Percentiles rank a stretch among this genome's conserved stretches.
Conservation (phyloP, 2,329 filamentous ascomycete genomes). For the Cordyceps tenuipes region DNA sequence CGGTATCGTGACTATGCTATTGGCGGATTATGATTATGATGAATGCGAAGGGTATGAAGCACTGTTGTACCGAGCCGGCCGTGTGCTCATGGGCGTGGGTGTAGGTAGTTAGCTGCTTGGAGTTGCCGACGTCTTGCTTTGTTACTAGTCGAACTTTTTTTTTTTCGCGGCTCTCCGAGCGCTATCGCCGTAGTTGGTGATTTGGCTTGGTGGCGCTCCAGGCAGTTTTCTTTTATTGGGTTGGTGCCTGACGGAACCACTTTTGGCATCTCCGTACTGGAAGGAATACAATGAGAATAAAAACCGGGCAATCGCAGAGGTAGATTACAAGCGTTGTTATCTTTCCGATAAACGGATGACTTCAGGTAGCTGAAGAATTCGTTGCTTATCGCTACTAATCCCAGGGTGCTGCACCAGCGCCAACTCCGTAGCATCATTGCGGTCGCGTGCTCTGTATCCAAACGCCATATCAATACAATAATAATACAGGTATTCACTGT, state of each 20-base stretch:
- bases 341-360: background rate
- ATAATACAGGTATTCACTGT: background rate
- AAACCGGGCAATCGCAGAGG: background rate
- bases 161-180: slow-evolving; percentile 12
- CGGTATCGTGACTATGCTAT: background rate
- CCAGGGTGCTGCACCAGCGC: background rate
- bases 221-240: slow-evolving; percentile 8
- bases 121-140: background rate
- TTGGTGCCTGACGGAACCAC: slow-evolving; percentile 11
- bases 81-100: background rate
- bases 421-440: background rate
- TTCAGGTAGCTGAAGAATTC: background rate
- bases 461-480: background rate
- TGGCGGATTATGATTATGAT: background rate
- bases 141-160: slow-evolving; percentile 10
- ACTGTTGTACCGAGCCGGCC: background rate
- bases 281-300: background rate
- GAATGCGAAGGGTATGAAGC: background rate
- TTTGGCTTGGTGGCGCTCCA: background rate
- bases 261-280: background rate
- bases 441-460: background rate
- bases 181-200: slow-evolving; percentile 11
- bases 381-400: background rate
- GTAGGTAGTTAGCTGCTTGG: background rate
- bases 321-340: background rate